Evolutionary conservation across 2,329 filamentous ascomycete genomes (phyloP), one percentile per base, ranked within the genome.

Genomic region (Phoma herbarum): DNA sequence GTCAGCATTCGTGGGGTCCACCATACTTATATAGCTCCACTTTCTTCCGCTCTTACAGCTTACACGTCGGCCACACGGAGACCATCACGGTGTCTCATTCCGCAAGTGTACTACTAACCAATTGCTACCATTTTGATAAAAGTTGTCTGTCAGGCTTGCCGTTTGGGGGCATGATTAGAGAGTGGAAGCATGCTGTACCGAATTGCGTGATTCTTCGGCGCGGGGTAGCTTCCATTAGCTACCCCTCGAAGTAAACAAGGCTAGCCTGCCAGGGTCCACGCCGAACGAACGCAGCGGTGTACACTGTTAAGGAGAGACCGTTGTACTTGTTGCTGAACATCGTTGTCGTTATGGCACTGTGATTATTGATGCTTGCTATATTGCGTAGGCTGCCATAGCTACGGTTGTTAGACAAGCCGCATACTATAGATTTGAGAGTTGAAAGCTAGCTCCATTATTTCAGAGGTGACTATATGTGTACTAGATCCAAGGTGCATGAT

Each of bases 241-340:
- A 58, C 50, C 49, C 56, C 49, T 49, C 39, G 18, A 50, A 37
- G 39, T 49, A 58, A 52, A 52, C 55, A 57, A 52, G 55, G 55
- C 43, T 52, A 52, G 51, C 18, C 51, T 48, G 44, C 54, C 48
- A 53, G 56, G 44, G 49, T 53, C 45, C 25, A 28, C 39, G 39
- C 43, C 37, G 37, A 23, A 7, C 20, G 25, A 46, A 23, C 9
- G 16, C 25, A 10, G 16, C 26, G 4, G 43, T 23, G 39, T 25
- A n/a, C 23, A 26, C 2, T 7, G 12, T 18, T n/a, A 22, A 2
- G n/a, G 42, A 28, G 6, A 44, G 16, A 23, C 42, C 8, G 16
- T 11, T 3, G 25, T 45, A 14, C 26, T 31, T 31, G 6, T 31
- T 28, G 43, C 16, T 29, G 26, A 31, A 2, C 1, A 12, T 14